These are phyloP conservation scores for Clitopilus passeckerianus DNA, from an alignment of 768 basidiomycete genomes.

Conservation along the genomic window DNA sequence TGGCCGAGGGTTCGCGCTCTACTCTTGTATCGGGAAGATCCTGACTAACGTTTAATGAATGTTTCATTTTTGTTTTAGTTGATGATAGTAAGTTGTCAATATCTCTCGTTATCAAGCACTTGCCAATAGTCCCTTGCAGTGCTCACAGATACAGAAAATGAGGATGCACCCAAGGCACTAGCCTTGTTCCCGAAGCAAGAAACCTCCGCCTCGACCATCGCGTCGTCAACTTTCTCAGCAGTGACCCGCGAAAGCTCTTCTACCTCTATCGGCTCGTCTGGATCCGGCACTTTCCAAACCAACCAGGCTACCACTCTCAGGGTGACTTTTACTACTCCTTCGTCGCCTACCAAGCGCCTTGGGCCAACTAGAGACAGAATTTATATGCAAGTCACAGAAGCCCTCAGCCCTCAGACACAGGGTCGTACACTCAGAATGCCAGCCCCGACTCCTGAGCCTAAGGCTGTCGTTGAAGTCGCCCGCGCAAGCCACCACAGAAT, in stretches of 20 bases:
- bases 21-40: constrained; percentile 4
- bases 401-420: not conserved
- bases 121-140: constrained; percentile 2
- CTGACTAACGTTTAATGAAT: not conserved
- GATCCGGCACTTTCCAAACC: not conserved
- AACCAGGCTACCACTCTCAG: not conserved
- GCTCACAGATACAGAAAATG: constrained; percentile 11
- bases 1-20: not conserved
- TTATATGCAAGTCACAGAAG: not conserved
- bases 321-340: not conserved
- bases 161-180: not conserved
- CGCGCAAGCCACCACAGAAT: not conserved
- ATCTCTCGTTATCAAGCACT: not conserved
- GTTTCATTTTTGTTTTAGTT: no score
- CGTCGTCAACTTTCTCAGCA: not conserved
- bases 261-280: constrained; percentile 5
- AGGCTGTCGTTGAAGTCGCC: not conserved
- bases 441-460: not conserved
- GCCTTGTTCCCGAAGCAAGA: not conserved
- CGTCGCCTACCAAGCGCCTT: constrained; percentile 8
- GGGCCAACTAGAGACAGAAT: constrained; percentile 3
- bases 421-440: not conserved
- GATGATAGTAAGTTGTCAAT: not conserved
- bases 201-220: not conserved
- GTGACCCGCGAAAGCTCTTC: constrained; percentile 4